Evolutionary conservation across 352 stramenopile genomes (phyloP).

Genomic region (Pythium sukuiense): DNA sequence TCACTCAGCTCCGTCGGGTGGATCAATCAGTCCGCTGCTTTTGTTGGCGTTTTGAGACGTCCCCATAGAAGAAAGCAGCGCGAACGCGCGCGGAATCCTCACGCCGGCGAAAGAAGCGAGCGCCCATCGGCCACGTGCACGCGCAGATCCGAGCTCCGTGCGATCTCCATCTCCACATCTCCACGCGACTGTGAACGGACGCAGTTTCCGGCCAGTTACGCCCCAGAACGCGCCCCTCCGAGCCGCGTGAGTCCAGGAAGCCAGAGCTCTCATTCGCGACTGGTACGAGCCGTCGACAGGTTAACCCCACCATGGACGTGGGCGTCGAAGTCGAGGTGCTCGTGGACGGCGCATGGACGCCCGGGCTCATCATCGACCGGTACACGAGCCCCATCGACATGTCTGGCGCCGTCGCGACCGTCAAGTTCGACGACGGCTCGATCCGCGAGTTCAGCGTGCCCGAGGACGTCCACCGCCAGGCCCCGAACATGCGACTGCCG

Average conservation of each 20-base stretch:
- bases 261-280: slow-evolving; percentile 8
- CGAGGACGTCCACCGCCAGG: slow-evolving; percentile 32
- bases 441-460: slow-evolving; percentile 46
- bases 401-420: slow-evolving; percentile 47
- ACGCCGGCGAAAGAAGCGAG: slow-evolving; percentile 1
- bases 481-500: slow-evolving; percentile 35
- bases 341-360: slow-evolving; percentile 46
- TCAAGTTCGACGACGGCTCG: slow-evolving; percentile 69
- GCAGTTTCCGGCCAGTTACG: neutral
- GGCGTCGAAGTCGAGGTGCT: slow-evolving; percentile 65
- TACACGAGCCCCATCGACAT: slow-evolving; percentile 59
- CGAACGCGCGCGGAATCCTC: neutral
- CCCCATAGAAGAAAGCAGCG: slow-evolving; percentile 5
- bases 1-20: neutral
- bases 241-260: neutral
- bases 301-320: slow-evolving; percentile 47
- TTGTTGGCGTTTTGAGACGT: slow-evolving; percentile 7
- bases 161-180: no score
- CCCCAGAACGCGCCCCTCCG: neutral
- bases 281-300: neutral
- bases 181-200: neutral
- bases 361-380: slow-evolving; percentile 57
- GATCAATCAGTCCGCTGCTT: neutral
- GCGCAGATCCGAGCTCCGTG: neutral
- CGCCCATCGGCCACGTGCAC: slow-evolving; percentile 5